phyloP scores from a whole-genome alignment of 148 eudicot genomes.

The Rhododendron kiyosumense region DNA sequence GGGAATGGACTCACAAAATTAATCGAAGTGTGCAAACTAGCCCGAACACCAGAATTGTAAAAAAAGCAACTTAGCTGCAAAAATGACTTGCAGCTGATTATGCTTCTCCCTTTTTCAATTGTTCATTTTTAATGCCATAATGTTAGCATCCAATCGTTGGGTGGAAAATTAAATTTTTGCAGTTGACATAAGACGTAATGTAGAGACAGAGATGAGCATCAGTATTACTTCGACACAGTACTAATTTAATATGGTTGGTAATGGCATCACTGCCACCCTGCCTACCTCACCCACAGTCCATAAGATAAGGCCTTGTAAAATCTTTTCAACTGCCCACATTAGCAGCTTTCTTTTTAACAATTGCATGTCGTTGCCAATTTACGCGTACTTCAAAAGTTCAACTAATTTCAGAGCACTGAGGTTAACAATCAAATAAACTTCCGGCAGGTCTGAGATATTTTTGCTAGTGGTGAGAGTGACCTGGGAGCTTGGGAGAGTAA shows the following conservation, averaged over 20 bases:
- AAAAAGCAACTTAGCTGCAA: not conserved
- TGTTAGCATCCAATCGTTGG: not conserved
- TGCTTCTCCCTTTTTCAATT: not conserved
- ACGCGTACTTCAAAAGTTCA: not conserved
- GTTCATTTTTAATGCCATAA: not conserved
- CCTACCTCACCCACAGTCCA: constrained; percentile 1
- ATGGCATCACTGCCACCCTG: not conserved
- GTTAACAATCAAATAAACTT: not conserved
- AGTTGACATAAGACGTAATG: not conserved
- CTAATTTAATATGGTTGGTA: not conserved
- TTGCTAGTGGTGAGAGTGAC: no score
- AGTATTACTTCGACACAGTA: not conserved
- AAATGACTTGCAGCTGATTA: not conserved
- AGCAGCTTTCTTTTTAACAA: not conserved
- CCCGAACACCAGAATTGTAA: no score
- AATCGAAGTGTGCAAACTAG: no score
- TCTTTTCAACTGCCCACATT: not conserved
- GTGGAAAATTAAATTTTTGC: not conserved
- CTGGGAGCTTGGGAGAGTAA: no score
- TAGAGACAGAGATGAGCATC: not conserved
- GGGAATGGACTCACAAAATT: no score
- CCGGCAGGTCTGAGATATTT: no score
- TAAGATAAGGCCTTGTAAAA: not conserved
- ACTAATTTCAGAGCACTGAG: not conserved
- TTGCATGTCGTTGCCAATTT: not conserved